Base-by-base conservation (phyloP, 768 basidiomycete genomes). In the Kwoniella pini region DNA sequence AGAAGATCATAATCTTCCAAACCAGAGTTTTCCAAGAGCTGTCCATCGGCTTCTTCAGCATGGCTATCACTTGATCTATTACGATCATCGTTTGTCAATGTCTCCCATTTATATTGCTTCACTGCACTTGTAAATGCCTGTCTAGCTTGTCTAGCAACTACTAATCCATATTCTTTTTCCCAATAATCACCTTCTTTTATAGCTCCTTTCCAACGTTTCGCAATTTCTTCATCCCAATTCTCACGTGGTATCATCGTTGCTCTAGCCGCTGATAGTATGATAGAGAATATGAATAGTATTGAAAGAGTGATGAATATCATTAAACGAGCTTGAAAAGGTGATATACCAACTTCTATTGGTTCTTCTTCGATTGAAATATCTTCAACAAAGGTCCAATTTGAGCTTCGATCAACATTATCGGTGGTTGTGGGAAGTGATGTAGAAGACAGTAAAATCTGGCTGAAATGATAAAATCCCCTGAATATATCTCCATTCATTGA, bases 401-500 rank as follows among this genome's bases (percentile, higher is more conserved):
- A 7, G 15, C 33, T 7, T 36, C 33, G 33, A 9, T 15, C 33
- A 9, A 9, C 7, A 7, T 36, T 36, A 9, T 36, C 33, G 15
- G 33, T 46, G 12, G 0, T 30, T 2, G 7, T 30, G 48, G 27
- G 15, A 17, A 5, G 28, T n/a, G 28, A 19, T 0, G 3, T 50
- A 30, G 39, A 21, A 26, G 19, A 11, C n/a, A 22, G 17, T 31
- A 15, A 26, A 22, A 26, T n/a, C n/a, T n/a, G 50, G 15, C 6
- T 17, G n/a, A 31, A 17, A 39, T 40, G 52, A 40, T 31, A 54
- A 52, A 71, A 68, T 3, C 57, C 69, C 27, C 69, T 49, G 38
- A 71, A 67, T 30, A 72, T 63, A 40, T 72, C 71, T 17, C 71
- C 71, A 54, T 69, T 69, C 65, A 72, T 65, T 1, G 59, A 55